Conservation (phyloP, 1,284 basidiomycete genomes). For the Athelia psychrophila region DNA sequence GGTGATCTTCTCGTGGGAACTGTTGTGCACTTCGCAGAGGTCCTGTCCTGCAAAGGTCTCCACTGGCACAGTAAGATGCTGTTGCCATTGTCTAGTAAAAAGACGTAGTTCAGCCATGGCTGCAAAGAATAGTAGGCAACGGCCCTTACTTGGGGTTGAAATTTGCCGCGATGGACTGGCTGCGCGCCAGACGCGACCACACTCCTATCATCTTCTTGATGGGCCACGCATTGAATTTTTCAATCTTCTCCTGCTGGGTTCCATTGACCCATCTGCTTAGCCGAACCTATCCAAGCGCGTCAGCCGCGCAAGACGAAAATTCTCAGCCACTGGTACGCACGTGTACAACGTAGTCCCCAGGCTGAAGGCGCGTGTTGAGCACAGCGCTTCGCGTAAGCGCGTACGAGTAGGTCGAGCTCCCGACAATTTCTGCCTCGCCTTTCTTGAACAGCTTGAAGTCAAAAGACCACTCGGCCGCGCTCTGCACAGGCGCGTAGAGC, state of each 20-base stretch:
- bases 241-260: constrained; percentile 1
- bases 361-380: not conserved
- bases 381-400: not conserved
- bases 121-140: not conserved
- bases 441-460: not conserved
- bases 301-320: not conserved
- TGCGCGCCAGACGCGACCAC: not conserved
- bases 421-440: not conserved
- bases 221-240: constrained; percentile 14
- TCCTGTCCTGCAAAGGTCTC: not conserved
- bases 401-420: not conserved
- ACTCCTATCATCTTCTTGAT: not conserved
- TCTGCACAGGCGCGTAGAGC: not conserved
- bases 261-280: not conserved
- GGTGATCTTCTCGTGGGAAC: not conserved
- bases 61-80: not conserved
- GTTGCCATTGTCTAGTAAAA: not conserved
- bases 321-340: not conserved
- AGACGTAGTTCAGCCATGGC: not conserved
- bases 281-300: not conserved
- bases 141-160: not conserved
- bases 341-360: not conserved
- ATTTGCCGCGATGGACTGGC: not conserved
- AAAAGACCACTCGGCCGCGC: not conserved
- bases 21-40: not conserved